A percentile compares a stretch with the other conserved stretches of the same genome.
Evolutionary conservation across 208 protist species (phyloP).

Genomic region (Balamuthia mandrillaris): DNA sequence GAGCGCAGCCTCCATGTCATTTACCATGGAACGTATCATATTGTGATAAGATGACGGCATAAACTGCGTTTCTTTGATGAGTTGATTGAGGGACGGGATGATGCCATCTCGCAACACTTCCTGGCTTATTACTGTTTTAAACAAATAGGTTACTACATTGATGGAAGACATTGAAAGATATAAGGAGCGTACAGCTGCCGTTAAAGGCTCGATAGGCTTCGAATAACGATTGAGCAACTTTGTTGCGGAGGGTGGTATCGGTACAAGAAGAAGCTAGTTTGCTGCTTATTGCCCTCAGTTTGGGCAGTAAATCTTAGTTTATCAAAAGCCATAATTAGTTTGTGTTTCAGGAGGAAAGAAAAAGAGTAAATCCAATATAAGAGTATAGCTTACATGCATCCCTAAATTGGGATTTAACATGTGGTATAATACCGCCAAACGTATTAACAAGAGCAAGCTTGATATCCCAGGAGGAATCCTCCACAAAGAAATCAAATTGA

Average conservation of each 20-base stretch:
- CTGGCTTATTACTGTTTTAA: neutral
- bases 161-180: neutral
- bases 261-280: conserved; percentile 31
- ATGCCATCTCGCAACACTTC: conserved; percentile 28
- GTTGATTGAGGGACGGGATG: neutral
- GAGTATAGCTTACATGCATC: neutral
- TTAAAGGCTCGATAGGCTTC: conserved; percentile 23
- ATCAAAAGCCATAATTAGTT: neutral
- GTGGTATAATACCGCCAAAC: neutral
- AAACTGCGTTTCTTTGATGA: conserved; percentile 23
- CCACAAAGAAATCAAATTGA: conserved; percentile 24
- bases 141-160: neutral
- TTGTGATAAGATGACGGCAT: conserved; percentile 18
- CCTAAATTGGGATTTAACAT: conserved; percentile 5
- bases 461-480: neutral
- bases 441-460: neutral
- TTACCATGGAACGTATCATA: neutral
- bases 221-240: neutral
- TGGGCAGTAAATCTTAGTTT: conserved; percentile 15
- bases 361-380: neutral
- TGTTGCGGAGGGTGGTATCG: neutral
- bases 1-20: neutral
- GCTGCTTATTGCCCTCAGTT: conserved; percentile 1
- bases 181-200: neutral
- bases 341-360: too few relatives aligned